Conservation (phyloP, 2,329 filamentous ascomycete species). For the Penicillium sp. region DNA sequence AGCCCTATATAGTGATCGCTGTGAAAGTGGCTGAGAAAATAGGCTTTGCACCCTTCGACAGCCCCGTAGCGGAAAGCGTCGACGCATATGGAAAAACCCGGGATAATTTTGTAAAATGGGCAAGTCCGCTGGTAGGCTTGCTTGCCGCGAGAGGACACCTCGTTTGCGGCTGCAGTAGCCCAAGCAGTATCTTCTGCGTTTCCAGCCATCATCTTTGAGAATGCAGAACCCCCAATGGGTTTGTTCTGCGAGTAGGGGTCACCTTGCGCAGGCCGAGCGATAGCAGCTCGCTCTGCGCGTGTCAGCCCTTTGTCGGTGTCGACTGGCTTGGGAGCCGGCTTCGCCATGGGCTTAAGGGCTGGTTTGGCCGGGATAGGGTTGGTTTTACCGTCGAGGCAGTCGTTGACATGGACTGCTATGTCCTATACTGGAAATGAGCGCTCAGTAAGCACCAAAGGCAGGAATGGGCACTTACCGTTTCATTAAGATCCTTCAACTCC, state of each 20-base stretch:
- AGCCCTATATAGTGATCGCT: constrained; percentile 96
- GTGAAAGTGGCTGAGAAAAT: constrained; percentile 97
- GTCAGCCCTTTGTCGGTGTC: constrained; percentile 38
- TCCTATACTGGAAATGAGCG: constrained; percentile 52
- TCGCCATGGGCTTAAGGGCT: neutral
- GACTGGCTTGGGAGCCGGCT: constrained; percentile 14
- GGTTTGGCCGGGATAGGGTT: constrained; percentile 49
- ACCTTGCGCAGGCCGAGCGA: constrained; percentile 74
- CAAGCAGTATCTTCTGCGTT: constrained; percentile 89
- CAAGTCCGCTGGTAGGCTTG: constrained; percentile 86
- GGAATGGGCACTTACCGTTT: constrained; percentile 32
- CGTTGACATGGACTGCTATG: constrained; percentile 82
- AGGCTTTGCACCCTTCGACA: constrained; percentile 85
- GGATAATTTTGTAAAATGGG: constrained; percentile 98
- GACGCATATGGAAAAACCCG: constrained; percentile 86
- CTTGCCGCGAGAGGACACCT: constrained; percentile 74
- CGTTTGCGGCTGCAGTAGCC: constrained; percentile 78
- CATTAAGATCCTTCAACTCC: constrained; percentile 58
- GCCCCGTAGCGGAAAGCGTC: constrained; percentile 96
- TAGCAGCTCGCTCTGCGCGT: constrained; percentile 64
- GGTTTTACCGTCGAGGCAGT: constrained; percentile 81
- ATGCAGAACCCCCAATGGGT: constrained; percentile 63
- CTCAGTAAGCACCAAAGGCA: neutral
- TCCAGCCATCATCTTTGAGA: constrained; percentile 87
- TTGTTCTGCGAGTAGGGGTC: constrained; percentile 66